phyloP scores from a whole-genome alignment of 2,329 filamentous ascomycete genomes.

The Pseudopyrenochaeta lycopersici region DNA sequence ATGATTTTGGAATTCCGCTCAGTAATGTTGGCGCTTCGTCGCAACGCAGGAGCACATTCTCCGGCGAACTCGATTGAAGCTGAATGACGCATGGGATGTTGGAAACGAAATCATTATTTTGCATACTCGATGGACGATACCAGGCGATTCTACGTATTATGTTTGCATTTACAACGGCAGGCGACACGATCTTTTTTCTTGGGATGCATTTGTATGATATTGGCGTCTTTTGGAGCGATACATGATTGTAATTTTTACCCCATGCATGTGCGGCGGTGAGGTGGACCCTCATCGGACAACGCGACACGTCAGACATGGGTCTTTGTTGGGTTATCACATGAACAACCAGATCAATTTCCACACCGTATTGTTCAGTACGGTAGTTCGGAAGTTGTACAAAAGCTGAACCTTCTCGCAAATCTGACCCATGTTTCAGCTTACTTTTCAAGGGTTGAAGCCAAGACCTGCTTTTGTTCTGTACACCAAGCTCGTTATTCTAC shows the following conservation, averaged over 20 bases:
- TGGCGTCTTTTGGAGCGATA: conserved; percentile 19
- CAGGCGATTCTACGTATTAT: conserved; percentile 26
- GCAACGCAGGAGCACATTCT: conserved; percentile 29
- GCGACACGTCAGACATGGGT: neutral
- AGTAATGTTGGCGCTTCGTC: conserved; percentile 35
- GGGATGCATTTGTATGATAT: conserved; percentile 24
- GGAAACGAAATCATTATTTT: conserved; percentile 10
- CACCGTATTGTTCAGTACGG: neutral
- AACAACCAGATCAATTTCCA: neutral
- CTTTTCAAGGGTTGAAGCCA: neutral
- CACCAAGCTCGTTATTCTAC: too few species aligned
- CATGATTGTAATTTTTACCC: conserved; percentile 27
- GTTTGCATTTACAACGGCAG: conserved; percentile 31
- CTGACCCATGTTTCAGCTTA: too few species aligned
- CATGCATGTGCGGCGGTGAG: neutral
- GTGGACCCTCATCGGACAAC: neutral
- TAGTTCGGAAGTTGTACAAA: neutral
- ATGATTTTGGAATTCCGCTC: conserved; percentile 65
- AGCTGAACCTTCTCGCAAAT: too few species aligned
- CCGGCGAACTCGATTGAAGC: conserved; percentile 39
- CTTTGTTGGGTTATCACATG: conserved; percentile 1
- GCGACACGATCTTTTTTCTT: conserved; percentile 21
- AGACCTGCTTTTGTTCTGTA: too few species aligned
- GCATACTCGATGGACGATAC: conserved; percentile 27
- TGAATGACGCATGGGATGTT: conserved; percentile 6